These are phyloP conservation scores for Stygiomarasmius scandens DNA, from an alignment of 1,284 basidiomycete species.

Conservation along the genomic window DNA sequence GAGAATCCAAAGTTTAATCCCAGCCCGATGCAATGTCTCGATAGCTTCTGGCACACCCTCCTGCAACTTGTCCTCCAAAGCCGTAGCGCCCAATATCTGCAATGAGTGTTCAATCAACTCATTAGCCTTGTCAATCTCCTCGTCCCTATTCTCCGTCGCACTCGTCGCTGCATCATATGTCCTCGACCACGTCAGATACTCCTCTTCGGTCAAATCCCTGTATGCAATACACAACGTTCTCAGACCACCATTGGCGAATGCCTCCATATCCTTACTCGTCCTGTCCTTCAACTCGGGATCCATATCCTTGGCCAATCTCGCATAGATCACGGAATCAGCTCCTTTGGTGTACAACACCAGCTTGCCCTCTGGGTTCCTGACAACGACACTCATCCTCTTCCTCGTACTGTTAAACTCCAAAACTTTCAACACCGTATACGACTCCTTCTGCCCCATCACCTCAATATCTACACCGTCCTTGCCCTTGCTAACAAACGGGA, in stretches of 20 bases:
- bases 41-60: slow-evolving; percentile 97
- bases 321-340: slow-evolving; percentile 95
- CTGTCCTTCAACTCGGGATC: slow-evolving; percentile 75
- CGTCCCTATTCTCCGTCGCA: slow-evolving; percentile 80
- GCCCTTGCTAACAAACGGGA: slow-evolving; percentile 83
- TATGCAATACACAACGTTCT: slow-evolving; percentile 92
- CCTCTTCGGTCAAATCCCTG: slow-evolving; percentile 78
- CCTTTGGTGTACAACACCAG: slow-evolving; percentile 93
- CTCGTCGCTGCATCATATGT: slow-evolving; percentile 82
- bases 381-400: slow-evolving; percentile 92
- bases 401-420: slow-evolving; percentile 94
- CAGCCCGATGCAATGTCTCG: slow-evolving; percentile 87
- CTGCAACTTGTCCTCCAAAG: slow-evolving; percentile 96
- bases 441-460: slow-evolving; percentile 87
- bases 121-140: slow-evolving; percentile 87
- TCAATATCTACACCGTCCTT: slow-evolving; percentile 86
- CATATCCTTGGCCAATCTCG: slow-evolving; percentile 77
- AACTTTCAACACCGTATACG: slow-evolving; percentile 78
- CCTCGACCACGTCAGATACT: slow-evolving; percentile 84
- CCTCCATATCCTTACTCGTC: slow-evolving; percentile 88
- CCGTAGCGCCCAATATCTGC: slow-evolving; percentile 89
- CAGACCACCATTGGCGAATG: slow-evolving; percentile 91
- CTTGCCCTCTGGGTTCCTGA: slow-evolving; percentile 81
- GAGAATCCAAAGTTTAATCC: slow-evolving; percentile 97
- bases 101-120: slow-evolving; percentile 85